These are phyloP conservation scores for Moricandia moricandioides DNA, from an alignment of 345 rosid species.

Conservation along the genomic window DNA sequence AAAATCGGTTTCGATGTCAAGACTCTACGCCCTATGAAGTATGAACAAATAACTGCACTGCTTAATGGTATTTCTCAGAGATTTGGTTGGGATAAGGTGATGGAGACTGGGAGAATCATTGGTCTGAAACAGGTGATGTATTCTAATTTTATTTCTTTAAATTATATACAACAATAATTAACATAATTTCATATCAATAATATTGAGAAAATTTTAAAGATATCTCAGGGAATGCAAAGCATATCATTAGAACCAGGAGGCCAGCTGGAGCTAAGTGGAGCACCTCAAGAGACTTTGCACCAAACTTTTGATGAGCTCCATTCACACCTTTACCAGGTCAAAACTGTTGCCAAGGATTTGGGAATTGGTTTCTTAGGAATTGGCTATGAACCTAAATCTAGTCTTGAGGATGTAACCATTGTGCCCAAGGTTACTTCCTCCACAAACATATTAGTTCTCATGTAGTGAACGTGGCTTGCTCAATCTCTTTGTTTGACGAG, in stretches of 20 bases:
- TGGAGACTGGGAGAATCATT: slow-evolving; percentile 62
- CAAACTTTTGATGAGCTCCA: slow-evolving; percentile 89
- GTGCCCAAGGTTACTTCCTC: slow-evolving; percentile 70
- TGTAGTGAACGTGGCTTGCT: slow-evolving; percentile 1
- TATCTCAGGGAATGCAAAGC: slow-evolving; percentile 47
- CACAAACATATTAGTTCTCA: not conserved
- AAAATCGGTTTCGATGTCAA: slow-evolving; percentile 75
- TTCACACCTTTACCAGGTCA: slow-evolving; percentile 92
- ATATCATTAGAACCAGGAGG: not conserved
- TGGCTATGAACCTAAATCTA: slow-evolving; percentile 84
- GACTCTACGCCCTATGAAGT: slow-evolving; percentile 69
- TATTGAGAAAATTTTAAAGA: not conserved
- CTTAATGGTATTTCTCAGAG: slow-evolving; percentile 84
- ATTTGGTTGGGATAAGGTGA: slow-evolving; percentile 84
- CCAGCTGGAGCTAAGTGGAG: slow-evolving; percentile 87
- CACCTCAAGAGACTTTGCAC: slow-evolving; percentile 90
- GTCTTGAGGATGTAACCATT: slow-evolving; percentile 55
- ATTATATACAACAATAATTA: not conserved
- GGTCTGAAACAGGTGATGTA: slow-evolving; percentile 77
- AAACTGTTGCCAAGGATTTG: slow-evolving; percentile 86
- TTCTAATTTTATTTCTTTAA: not conserved
- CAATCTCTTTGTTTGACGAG: not conserved
- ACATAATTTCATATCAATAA: not conserved
- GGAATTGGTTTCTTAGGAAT: slow-evolving; percentile 83
- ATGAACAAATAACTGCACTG: slow-evolving; percentile 72